Evolutionary conservation across 1,139 yeast species (phyloP), one percentile per base, ranked within the genome.

Genomic region (Hansenula lynferdii): DNA sequence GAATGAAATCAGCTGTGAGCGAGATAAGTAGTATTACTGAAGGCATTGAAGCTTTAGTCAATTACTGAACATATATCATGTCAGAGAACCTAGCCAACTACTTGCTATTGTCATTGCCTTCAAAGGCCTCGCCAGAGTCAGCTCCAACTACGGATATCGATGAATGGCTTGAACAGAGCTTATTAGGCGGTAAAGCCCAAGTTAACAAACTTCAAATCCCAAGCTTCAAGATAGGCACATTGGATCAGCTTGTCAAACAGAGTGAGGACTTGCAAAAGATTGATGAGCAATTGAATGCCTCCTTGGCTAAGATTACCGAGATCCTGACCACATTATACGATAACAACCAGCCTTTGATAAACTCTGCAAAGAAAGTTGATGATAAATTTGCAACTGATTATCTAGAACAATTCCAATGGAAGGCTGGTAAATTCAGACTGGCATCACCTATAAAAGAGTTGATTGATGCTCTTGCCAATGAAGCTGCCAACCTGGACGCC

Each of bases 161-260:
- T 46, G 51, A 58, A 34, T 59, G 74, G 76, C 43, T 67, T 32
- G 58, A 61, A 35, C 50, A 53, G 30, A 44, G 42, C 16, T 44
- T 65, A 37, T 40, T 62, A 23, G 58, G 54, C 16, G 70, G 72
- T 5, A 57, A 56, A 37, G 52, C 65, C 2, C 57, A 51, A 25
- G 54, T 64, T 4, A 51, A 59, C 23, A 51, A 57, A 26, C 76
- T 85, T 45, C 67, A 69, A 31, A 70, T 89, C 38, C 98, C 97
- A n/a, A 80, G 74, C 48, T 90, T 92, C 63, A 94, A 92, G 63
- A 86, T 92, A 49, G 97, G 97, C 26, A 90, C 97, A 4, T 73
- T 92, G 57, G 99, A 94, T 64, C 82, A 90, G 29, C 72, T 92
- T 45, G 95, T 92, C 39, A 80, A 83, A 54, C 92, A 89, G 62